These are phyloP conservation scores for Cinchona pubescens DNA, from an alignment of 257 asterid genomes.

Conservation along the genomic window DNA sequence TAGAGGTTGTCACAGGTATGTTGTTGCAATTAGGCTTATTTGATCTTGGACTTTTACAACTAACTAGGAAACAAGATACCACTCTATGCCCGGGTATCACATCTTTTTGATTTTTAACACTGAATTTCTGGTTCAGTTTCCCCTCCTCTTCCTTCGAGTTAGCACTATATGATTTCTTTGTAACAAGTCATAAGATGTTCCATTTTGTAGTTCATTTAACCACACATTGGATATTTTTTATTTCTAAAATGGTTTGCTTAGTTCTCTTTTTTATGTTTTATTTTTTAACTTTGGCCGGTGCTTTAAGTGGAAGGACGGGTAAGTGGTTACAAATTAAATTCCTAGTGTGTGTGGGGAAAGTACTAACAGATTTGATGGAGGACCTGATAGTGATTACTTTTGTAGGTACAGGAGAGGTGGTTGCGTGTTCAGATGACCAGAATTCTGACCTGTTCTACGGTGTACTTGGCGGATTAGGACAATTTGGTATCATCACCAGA, in stretches of 20 bases:
- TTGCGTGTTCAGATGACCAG: conserved; percentile 62
- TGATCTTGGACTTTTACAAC: neutral
- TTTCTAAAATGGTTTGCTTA: neutral
- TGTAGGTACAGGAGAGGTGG: conserved; percentile 74
- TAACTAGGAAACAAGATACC: neutral
- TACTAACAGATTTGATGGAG: neutral
- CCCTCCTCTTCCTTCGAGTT: neutral
- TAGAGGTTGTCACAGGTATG: conserved; percentile 87
- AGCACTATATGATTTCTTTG: neutral
- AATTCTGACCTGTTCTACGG: conserved; percentile 72
- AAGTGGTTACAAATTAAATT: neutral
- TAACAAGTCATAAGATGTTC: neutral
- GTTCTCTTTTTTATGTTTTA: conserved; percentile 5
- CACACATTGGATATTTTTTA: neutral
- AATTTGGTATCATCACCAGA: conserved; percentile 76
- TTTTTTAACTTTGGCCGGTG: neutral
- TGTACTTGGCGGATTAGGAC: conserved; percentile 88
- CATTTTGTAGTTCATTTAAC: neutral
- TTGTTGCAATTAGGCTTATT: neutral
- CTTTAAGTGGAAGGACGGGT: neutral
- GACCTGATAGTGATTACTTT: conserved; percentile 2
- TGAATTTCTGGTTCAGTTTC: neutral
- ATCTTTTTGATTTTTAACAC: neutral
- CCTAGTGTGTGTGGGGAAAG: neutral
- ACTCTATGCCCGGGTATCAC: neutral